Percentiles rank a stretch among this genome's conserved stretches.
Evolutionary conservation across 2,329 filamentous ascomycete genomes (phyloP).

Genomic region (Didymella lethalis): DNA sequence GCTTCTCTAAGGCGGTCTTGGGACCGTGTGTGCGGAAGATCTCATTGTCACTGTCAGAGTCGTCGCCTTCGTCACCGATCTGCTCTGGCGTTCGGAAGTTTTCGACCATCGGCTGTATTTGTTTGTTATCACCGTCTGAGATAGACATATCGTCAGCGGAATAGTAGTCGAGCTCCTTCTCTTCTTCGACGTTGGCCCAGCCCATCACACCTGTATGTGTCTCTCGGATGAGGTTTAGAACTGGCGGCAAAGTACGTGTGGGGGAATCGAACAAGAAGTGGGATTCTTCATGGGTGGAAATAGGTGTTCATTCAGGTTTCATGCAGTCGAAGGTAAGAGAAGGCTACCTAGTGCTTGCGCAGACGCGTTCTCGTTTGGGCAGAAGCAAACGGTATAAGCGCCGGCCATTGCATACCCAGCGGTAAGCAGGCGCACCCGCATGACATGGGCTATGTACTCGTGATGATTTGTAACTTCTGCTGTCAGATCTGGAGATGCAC

Average conservation of each 20-base stretch:
- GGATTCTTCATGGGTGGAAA: not conserved
- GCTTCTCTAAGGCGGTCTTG: slow-evolving; percentile 47
- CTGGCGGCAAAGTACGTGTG: not conserved
- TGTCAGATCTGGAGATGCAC: not conserved
- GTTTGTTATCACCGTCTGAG: slow-evolving; percentile 13
- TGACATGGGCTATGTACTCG: not conserved
- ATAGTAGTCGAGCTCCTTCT: slow-evolving; percentile 28
- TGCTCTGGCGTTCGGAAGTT: not conserved
- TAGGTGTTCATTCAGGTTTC: not conserved
- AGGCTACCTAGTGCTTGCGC: slow-evolving; percentile 21
- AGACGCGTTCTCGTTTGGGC: slow-evolving; percentile 9
- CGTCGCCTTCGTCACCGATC: slow-evolving; percentile 17
- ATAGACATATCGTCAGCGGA: slow-evolving; percentile 21
- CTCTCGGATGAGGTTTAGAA: no score
- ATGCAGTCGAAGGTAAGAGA: slow-evolving; percentile 14
- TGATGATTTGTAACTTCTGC: not conserved
- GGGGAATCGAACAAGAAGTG: not conserved
- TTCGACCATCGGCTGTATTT: not conserved
- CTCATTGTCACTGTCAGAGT: slow-evolving; percentile 39
- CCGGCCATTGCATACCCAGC: slow-evolving; percentile 10
- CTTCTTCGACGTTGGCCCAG: slow-evolving; percentile 30
- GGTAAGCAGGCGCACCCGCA: slow-evolving; percentile 6
- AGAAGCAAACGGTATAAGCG: slow-evolving; percentile 30
- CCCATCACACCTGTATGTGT: slow-evolving; percentile 20
- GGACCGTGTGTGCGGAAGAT: slow-evolving; percentile 31